These are phyloP conservation scores for Trichomonas gallinae DNA, from an alignment of 208 protist genomes.

Conservation along the genomic window DNA sequence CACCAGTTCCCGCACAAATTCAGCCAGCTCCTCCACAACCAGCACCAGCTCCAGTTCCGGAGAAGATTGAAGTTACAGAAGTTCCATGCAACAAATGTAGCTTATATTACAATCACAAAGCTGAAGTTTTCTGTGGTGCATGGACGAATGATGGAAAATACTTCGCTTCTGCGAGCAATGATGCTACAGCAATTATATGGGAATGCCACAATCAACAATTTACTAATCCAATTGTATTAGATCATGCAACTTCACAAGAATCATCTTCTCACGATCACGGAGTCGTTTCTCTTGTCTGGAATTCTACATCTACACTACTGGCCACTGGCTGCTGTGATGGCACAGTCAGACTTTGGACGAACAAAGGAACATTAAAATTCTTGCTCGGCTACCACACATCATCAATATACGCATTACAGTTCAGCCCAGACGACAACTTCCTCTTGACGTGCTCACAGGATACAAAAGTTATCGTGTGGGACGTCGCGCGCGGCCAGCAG, in stretches of 20 bases:
- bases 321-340: conserved; percentile 23
- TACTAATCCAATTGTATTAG: neutral
- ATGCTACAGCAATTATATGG: conserved; percentile 2
- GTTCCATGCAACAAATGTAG: neutral
- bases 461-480: conserved; percentile 52
- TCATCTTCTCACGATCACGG: neutral
- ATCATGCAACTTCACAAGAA: neutral
- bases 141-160: neutral
- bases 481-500: conserved; percentile 30
- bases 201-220: neutral
- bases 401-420: conserved; percentile 64
- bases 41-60: neutral
- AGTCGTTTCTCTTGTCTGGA: neutral
- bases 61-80: too few species aligned
- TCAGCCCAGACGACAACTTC: conserved; percentile 53
- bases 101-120: neutral
- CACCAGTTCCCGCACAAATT: neutral
- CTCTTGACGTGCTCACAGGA: conserved; percentile 57
- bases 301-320: neutral
- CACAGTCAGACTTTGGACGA: conserved; percentile 18
- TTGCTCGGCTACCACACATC: conserved; percentile 41
- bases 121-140: neutral
- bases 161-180: neutral
- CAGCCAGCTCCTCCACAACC: neutral
- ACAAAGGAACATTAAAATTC: neutral